A percentile compares a stretch with the other conserved stretches of the same genome.
Evolutionary conservation across 257 asterid genomes (phyloP).

Genomic region (Jacaranda copaia): DNA sequence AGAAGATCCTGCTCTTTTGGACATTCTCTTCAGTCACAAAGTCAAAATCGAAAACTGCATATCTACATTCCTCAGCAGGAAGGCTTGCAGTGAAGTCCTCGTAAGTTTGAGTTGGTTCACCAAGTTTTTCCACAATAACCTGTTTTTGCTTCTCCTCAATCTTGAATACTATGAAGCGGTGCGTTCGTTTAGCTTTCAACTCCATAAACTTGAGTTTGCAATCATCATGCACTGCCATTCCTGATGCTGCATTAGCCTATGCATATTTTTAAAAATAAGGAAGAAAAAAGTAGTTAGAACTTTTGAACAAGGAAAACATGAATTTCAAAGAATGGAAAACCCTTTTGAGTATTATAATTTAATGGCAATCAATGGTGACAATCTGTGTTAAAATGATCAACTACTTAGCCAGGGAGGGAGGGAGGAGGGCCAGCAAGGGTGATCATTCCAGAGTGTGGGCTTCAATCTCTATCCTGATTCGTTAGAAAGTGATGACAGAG

Average conservation of each 20-base stretch:
- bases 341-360: background rate
- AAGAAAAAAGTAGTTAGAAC: background rate
- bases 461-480: background rate
- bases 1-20: constrained; percentile 54
- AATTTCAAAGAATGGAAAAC: background rate
- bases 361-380: background rate
- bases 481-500: background rate
- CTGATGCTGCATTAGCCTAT: constrained; percentile 56
- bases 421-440: too few species aligned
- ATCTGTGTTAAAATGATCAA: background rate
- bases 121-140: constrained; percentile 53
- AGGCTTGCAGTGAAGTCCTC: constrained; percentile 48
- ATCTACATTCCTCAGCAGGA: constrained; percentile 55
- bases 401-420: background rate
- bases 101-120: constrained; percentile 48
- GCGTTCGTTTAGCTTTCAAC: constrained; percentile 50
- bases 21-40: constrained; percentile 49
- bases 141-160: constrained; percentile 57
- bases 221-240: constrained; percentile 59
- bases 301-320: background rate
- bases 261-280: background rate
- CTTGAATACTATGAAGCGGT: constrained; percentile 52
- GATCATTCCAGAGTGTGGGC: background rate
- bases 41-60: constrained; percentile 51
- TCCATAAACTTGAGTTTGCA: constrained; percentile 57